A percentile compares a stretch with the other conserved stretches of the same genome.
phyloP scores from a whole-genome alignment of 2,329 filamentous ascomycete genomes.

The Pseudogymnoascus sp. region DNA sequence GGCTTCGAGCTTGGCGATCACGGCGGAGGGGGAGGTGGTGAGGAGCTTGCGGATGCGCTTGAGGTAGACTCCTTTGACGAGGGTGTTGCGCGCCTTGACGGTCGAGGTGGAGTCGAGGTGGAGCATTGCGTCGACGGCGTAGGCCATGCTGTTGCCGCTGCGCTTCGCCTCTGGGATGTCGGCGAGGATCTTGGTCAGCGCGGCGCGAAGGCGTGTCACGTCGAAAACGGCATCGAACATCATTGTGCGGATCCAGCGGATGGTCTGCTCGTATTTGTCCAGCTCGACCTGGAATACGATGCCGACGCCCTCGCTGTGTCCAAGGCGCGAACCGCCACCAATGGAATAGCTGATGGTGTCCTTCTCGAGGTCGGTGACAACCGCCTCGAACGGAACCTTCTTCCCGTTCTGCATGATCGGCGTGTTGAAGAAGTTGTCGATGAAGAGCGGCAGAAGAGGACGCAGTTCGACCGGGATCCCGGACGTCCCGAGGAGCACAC shows the following conservation, averaged over 20 bases:
- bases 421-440: conserved; percentile 90
- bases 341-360: conserved; percentile 83
- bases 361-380: conserved; percentile 83
- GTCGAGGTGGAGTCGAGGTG: conserved; percentile 73
- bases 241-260: conserved; percentile 78
- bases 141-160: conserved; percentile 63
- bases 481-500: conserved; percentile 71
- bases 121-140: conserved; percentile 65
- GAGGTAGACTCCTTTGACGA: conserved; percentile 83
- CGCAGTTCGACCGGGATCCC: conserved; percentile 73
- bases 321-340: conserved; percentile 58
- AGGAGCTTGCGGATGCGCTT: conserved; percentile 78
- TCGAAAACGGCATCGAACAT: conserved; percentile 90
- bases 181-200: conserved; percentile 73
- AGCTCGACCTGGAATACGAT: conserved; percentile 81
- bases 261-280: conserved; percentile 75
- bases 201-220: conserved; percentile 53
- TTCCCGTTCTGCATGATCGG: conserved; percentile 73
- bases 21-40: conserved; percentile 64
- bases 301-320: conserved; percentile 73
- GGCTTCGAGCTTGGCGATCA: conserved; percentile 70
- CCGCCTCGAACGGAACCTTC: conserved; percentile 78
- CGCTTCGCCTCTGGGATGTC: conserved; percentile 91
- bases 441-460: conserved; percentile 76
- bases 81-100: conserved; percentile 67